phyloP scores from a whole-genome alignment of 2,329 filamentous ascomycete genomes.

The Epichloe scottii region DNA sequence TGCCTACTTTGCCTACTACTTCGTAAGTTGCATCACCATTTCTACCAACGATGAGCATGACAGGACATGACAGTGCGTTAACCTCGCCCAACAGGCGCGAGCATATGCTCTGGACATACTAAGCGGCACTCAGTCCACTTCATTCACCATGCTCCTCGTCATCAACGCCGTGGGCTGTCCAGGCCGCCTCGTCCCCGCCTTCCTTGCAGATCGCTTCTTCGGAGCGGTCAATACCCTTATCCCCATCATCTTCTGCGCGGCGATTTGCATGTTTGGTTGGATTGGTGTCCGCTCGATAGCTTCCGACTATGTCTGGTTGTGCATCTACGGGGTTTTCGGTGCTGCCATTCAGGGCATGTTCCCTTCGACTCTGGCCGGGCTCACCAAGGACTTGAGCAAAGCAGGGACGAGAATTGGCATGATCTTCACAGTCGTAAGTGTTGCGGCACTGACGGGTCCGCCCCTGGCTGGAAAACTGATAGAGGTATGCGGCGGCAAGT shows the following conservation, averaged over 20 bases:
- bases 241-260: slow-evolving; percentile 32
- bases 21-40: slow-evolving; percentile 16
- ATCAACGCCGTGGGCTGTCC: slow-evolving; percentile 46
- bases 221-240: slow-evolving; percentile 45
- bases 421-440: slow-evolving; percentile 44
- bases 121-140: slow-evolving; percentile 33
- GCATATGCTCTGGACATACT: slow-evolving; percentile 29
- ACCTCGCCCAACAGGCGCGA: slow-evolving; percentile 18
- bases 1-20: slow-evolving; percentile 38
- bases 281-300: slow-evolving; percentile 29
- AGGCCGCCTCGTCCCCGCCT: slow-evolving; percentile 40
- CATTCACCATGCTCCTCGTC: slow-evolving; percentile 45
- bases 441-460: slow-evolving; percentile 40
- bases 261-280: slow-evolving; percentile 39
- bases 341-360: slow-evolving; percentile 56
- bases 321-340: slow-evolving; percentile 50
- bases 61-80: no score
- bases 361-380: slow-evolving; percentile 34
- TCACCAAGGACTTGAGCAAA: slow-evolving; percentile 41
- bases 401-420: slow-evolving; percentile 46
- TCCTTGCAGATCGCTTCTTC: slow-evolving; percentile 39
- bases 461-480: slow-evolving; percentile 42
- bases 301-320: slow-evolving; percentile 42
- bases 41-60: no score
- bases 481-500: slow-evolving; percentile 27